Evolutionary conservation across 352 stramenopile species (phyloP).

Genomic region (Chrysophaeum taylorii): DNA sequence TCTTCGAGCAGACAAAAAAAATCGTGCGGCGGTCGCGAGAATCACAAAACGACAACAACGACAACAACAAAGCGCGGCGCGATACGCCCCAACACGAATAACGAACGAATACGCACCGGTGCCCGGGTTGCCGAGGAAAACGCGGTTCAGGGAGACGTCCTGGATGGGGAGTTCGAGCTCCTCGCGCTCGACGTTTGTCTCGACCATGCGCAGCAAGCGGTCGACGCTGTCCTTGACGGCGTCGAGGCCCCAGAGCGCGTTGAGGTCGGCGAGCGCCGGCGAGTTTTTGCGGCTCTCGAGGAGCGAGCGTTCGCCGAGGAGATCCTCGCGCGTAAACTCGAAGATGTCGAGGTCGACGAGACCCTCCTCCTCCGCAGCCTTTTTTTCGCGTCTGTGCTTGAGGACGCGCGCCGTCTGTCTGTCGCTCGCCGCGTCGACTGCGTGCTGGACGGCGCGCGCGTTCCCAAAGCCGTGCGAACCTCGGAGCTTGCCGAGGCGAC

Average conservation of each 20-base stretch:
- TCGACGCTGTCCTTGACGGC: constrained; percentile 56
- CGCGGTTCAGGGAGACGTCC: constrained; percentile 58
- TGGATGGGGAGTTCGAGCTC: constrained; percentile 39
- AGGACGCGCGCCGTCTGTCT: neutral
- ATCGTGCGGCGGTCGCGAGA: too few species aligned
- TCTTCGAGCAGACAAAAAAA: too few species aligned
- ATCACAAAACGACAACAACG: too few species aligned
- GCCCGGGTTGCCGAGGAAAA: constrained; percentile 77
- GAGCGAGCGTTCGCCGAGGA: constrained; percentile 26
- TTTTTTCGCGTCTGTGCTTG: neutral
- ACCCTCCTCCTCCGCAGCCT: constrained; percentile 24
- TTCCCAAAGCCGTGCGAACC: constrained; percentile 66
- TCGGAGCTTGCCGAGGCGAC: constrained; percentile 43
- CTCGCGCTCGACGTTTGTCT: constrained; percentile 67
- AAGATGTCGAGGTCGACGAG: too few species aligned
- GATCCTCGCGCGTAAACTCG: constrained; percentile 49
- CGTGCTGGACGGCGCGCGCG: constrained; percentile 56
- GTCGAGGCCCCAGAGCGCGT: constrained; percentile 57
- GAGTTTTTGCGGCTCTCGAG: neutral
- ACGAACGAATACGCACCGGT: constrained; percentile 35
- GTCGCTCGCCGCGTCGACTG: constrained; percentile 24
- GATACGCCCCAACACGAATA: neutral
- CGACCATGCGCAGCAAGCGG: constrained; percentile 53
- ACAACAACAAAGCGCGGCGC: neutral
- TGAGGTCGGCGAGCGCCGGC: constrained; percentile 43